phyloP scores from a whole-genome alignment of 805 yeast genomes.

The Ogataea methylovora region DNA sequence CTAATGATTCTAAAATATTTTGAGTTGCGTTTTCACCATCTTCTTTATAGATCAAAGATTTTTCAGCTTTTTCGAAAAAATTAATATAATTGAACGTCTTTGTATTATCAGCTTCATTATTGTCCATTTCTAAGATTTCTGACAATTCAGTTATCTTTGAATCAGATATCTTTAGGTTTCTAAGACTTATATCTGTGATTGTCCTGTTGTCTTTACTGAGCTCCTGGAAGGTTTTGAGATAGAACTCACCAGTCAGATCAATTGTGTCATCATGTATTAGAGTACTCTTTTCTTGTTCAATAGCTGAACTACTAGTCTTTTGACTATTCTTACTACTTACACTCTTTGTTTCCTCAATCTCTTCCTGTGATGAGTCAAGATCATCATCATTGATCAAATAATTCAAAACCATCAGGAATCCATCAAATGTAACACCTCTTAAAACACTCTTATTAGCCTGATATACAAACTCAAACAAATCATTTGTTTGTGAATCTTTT shows the following conservation, averaged over 20 bases:
- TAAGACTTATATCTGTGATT: too few species aligned
- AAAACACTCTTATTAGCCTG: slow-evolving; percentile 12
- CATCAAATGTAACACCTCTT: slow-evolving; percentile 19
- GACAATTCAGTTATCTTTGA: too few species aligned
- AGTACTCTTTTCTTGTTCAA: slow-evolving; percentile 12
- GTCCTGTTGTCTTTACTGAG: too few species aligned
- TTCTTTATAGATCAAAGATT: too few species aligned
- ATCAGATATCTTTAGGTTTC: too few species aligned
- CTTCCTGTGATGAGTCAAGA: slow-evolving; percentile 3
- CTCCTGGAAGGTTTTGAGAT: slow-evolving; percentile 29
- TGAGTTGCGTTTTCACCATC: too few species aligned
- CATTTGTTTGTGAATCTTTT: slow-evolving; percentile 25
- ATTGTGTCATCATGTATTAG: slow-evolving; percentile 28
- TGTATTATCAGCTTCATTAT: too few species aligned
- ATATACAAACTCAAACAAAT: slow-evolving; percentile 28
- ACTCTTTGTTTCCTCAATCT: neutral
- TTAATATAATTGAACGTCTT: too few species aligned
- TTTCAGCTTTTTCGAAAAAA: too few species aligned
- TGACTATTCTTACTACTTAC: neutral
- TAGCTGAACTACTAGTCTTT: neutral
- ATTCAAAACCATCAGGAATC: slow-evolving; percentile 17
- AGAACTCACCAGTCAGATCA: slow-evolving; percentile 31
- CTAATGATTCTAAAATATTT: too few species aligned
- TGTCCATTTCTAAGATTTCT: too few species aligned
- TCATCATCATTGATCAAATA: slow-evolving; percentile 10